These are phyloP conservation scores for Colletotrichum sp. DNA, from an alignment of 2,329 filamentous ascomycete genomes.

Conservation along the genomic window DNA sequence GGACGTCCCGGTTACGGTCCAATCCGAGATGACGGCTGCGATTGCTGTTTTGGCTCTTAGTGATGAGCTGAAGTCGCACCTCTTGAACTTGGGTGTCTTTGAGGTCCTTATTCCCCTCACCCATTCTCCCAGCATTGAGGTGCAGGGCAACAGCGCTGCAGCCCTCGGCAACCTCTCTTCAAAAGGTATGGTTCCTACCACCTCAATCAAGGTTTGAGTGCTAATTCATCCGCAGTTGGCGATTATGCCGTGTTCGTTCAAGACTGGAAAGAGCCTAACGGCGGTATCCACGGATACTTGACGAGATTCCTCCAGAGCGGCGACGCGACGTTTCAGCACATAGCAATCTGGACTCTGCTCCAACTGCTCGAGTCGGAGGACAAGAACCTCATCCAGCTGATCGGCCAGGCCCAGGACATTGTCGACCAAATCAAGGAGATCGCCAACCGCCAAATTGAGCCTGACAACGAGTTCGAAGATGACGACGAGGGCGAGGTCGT, in stretches of 20 bases:
- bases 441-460: conserved; percentile 85
- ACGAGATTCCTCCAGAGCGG: conserved; percentile 91
- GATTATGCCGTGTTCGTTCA: conserved; percentile 96
- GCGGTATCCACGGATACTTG: conserved; percentile 94
- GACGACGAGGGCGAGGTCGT: conserved; percentile 95
- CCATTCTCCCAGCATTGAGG: conserved; percentile 94
- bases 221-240: conserved; percentile 66
- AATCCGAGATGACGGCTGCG: conserved; percentile 99
- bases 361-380: conserved; percentile 97
- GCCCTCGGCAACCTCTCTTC: conserved; percentile 95
- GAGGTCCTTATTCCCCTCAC: conserved; percentile 96
- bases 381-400: conserved; percentile 83
- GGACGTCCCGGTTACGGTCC: conserved; percentile 90
- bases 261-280: conserved; percentile 91
- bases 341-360: conserved; percentile 96
- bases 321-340: conserved; percentile 98
- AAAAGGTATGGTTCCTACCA: conserved; percentile 70
- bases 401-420: conserved; percentile 89
- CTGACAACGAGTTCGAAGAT: conserved; percentile 84
- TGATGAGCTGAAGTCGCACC: conserved; percentile 91
- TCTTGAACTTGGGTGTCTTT: conserved; percentile 91
- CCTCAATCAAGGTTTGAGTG: neutral
- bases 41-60: conserved; percentile 95
- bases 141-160: conserved; percentile 97
- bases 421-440: conserved; percentile 92